Evolutionary conservation across 2,329 filamentous ascomycete species (phyloP).

Genomic region (Teratosphaeria viscida): DNA sequence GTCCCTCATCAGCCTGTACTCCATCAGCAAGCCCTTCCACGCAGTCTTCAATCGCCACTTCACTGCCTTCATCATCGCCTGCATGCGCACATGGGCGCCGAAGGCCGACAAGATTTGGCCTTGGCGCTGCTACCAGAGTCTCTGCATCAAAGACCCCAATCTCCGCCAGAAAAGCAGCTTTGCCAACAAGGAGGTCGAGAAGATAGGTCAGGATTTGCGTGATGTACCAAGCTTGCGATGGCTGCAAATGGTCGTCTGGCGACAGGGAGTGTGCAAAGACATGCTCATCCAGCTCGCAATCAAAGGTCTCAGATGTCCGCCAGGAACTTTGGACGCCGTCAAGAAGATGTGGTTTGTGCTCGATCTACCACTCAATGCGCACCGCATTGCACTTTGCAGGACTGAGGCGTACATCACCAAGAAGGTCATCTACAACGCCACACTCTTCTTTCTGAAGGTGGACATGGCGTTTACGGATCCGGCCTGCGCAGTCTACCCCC

Average conservation of each 20-base stretch:
- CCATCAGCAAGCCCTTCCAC: conserved; percentile 54
- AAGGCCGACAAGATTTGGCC: conserved; percentile 49
- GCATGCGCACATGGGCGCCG: conserved; percentile 45
- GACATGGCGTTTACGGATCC: conserved; percentile 60
- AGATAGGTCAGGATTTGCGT: conserved; percentile 27
- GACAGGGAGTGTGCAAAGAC: conserved; percentile 47
- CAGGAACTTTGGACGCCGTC: conserved; percentile 14
- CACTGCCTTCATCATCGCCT: conserved; percentile 47
- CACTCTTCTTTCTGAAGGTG: conserved; percentile 61
- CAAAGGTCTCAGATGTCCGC: conserved; percentile 40
- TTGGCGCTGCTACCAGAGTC: conserved; percentile 47
- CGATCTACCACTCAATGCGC: conserved; percentile 49
- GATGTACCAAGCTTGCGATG: conserved; percentile 55
- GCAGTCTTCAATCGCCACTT: conserved; percentile 49
- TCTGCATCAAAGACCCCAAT: conserved; percentile 51
- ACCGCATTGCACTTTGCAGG: conserved; percentile 46
- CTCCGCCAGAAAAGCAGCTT: conserved; percentile 15
- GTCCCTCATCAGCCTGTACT: conserved; percentile 55
- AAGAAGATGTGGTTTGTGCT: conserved; percentile 65
- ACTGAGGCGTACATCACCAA: conserved; percentile 47
- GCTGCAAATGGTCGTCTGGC: conserved; percentile 54
- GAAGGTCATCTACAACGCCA: conserved; percentile 49
- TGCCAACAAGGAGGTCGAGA: conserved; percentile 3
- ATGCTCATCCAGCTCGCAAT: conserved; percentile 53
- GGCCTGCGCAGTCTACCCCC: conserved; percentile 23